Conservation (phyloP, 768 basidiomycete genomes). For the Trametes gibbosa region DNA sequence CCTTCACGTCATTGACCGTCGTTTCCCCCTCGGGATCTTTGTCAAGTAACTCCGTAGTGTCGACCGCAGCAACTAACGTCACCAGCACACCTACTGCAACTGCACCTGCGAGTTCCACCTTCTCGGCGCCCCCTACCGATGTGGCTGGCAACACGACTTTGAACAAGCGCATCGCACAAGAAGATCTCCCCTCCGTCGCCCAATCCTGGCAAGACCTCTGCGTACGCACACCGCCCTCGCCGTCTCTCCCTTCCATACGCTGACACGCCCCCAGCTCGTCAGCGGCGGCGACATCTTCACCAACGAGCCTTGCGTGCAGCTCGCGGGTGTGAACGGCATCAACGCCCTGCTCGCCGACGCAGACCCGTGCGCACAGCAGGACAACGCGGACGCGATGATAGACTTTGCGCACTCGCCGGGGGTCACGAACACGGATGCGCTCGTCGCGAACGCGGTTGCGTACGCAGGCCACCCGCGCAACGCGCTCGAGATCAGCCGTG, state of each 20-base stretch:
- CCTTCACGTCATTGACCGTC: neutral
- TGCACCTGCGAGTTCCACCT: neutral
- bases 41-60: neutral
- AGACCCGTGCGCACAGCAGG: constrained; percentile 48
- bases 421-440: constrained; percentile 36
- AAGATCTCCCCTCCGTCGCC: constrained; percentile 37
- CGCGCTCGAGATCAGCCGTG: constrained; percentile 41
- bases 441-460: constrained; percentile 42
- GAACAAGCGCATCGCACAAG: constrained; percentile 30
- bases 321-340: constrained; percentile 40
- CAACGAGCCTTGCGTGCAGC: constrained; percentile 39
- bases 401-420: constrained; percentile 46
- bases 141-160: neutral
- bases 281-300: constrained; percentile 43
- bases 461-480: constrained; percentile 45
- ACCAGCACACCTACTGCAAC: neutral
- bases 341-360: constrained; percentile 45
- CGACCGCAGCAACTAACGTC: neutral
- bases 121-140: neutral
- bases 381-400: constrained; percentile 49
- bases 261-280: constrained; percentile 16
- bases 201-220: constrained; percentile 47
- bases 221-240: constrained; percentile 1
- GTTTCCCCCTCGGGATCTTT: neutral
- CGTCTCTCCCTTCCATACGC: too few species aligned